Conservation (phyloP, 208 protist species). For the Wallacemonas sp. region DNA sequence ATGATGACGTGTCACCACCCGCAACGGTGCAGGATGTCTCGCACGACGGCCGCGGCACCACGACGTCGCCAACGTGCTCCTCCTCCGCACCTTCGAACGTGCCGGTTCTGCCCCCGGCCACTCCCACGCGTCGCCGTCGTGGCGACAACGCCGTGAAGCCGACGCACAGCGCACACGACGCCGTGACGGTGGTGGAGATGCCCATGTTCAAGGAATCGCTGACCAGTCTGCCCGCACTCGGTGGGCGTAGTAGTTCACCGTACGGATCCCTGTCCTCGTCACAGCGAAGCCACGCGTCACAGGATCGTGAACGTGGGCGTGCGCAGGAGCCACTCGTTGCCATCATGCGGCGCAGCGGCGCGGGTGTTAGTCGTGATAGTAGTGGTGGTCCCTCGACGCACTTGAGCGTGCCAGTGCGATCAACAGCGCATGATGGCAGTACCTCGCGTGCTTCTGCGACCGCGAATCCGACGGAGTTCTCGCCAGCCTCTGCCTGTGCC, state of each 20-base stretch:
- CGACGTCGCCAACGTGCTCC: too few species aligned
- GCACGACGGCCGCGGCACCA: too few species aligned
- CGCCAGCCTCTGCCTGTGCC: neutral
- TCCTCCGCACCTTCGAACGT: too few species aligned
- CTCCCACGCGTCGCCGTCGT: neutral
- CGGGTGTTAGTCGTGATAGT: neutral
- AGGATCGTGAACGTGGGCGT: neutral
- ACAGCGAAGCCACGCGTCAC: neutral
- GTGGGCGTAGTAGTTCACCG: neutral
- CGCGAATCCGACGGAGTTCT: neutral
- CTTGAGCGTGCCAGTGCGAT: neutral
- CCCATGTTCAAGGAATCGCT: neutral
- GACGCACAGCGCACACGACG: too few species aligned
- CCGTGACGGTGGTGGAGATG: neutral
- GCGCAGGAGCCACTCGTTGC: constrained; percentile 1
- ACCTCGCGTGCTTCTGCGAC: neutral
- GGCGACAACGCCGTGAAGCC: neutral
- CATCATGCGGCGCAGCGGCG: neutral
- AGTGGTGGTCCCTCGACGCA: neutral
- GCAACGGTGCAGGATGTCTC: too few species aligned
- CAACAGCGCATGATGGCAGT: neutral
- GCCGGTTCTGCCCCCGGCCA: too few species aligned
- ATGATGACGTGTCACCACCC: too few species aligned
- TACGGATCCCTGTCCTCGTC: neutral
- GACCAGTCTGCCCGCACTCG: constrained; percentile 4